Evolutionary conservation across 495 filamentous ascomycete species (phyloP).

Genomic region (Hypomontagnella monticulosa): DNA sequence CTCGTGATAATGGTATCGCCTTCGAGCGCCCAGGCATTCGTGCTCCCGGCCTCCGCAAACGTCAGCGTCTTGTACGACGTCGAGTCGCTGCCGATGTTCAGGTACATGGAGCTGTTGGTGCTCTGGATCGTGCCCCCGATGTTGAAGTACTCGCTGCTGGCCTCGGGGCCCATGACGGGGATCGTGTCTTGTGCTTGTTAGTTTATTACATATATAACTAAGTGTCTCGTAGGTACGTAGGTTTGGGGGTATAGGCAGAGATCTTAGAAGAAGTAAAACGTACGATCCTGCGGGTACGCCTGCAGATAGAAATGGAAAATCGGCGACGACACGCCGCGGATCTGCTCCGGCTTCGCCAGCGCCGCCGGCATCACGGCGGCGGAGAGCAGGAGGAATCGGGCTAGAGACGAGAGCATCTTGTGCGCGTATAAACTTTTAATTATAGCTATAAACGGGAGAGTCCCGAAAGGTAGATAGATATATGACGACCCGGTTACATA

Average conservation of each 20-base stretch:
- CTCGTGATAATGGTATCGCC: conserved; percentile 64
- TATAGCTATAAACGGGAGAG: background rate
- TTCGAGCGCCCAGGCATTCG: conserved; percentile 61
- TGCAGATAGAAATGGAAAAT: conserved; percentile 60
- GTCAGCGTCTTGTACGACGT: conserved; percentile 61
- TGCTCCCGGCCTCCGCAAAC: conserved; percentile 49
- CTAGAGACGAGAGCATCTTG: conserved; percentile 32
- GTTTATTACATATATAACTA: too few relatives aligned
- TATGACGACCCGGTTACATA: conserved; percentile 1
- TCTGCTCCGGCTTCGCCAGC: conserved; percentile 53
- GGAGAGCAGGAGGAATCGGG: conserved; percentile 18
- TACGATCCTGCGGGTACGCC: conserved; percentile 49
- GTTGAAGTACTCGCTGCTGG: conserved; percentile 54
- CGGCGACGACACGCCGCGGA: conserved; percentile 53
- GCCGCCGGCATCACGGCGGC: conserved; percentile 17
- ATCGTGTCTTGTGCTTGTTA: conserved; percentile 35
- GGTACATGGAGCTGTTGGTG: conserved; percentile 54
- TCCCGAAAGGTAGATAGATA: background rate
- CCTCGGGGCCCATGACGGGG: conserved; percentile 59
- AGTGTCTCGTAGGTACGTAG: too few relatives aligned
- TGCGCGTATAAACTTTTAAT: background rate
- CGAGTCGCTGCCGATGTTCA: conserved; percentile 54
- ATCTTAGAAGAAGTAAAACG: too few relatives aligned
- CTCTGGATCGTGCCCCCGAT: conserved; percentile 60
- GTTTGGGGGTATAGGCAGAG: too few relatives aligned